Conservation (phyloP, 2,329 filamentous ascomycete genomes). For the Exophiala viscosa region DNA sequence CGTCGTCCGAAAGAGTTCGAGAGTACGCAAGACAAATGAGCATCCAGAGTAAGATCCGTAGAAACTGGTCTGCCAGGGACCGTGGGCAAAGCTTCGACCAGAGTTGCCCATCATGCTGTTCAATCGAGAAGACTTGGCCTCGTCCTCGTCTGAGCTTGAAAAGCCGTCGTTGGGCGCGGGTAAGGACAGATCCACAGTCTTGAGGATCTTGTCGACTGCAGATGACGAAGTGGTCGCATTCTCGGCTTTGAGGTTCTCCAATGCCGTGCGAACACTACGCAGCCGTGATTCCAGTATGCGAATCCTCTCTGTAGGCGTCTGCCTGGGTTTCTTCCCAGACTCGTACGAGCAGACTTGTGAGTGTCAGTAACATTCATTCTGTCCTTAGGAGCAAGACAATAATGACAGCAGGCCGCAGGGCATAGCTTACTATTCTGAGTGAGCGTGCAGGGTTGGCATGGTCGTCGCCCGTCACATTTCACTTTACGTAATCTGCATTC, state of each 20-base stretch:
- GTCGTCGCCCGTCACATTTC: conserved; percentile 24
- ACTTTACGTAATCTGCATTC: conserved; percentile 25
- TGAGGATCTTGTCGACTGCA: conserved; percentile 17
- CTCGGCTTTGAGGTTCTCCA: conserved; percentile 14
- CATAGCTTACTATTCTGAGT: conserved; percentile 13
- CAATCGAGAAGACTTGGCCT: conserved; percentile 5
- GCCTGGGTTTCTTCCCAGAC: conserved; percentile 15
- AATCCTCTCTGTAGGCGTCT: conserved; percentile 24
- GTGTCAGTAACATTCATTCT: background rate
- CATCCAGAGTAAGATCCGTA: conserved; percentile 19
- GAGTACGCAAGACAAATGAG: conserved; percentile 19
- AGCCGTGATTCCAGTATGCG: conserved; percentile 22
- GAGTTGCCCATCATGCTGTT: conserved; percentile 18
- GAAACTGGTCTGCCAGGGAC: conserved; percentile 17
- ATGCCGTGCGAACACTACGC: conserved; percentile 13
- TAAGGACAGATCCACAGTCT: conserved; percentile 13
- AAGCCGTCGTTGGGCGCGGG: conserved; percentile 6
- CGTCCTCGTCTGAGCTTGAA: conserved; percentile 11
- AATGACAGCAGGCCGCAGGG: background rate
- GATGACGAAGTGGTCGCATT: background rate
- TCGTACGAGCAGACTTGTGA: conserved; percentile 22
- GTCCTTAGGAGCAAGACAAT: background rate
- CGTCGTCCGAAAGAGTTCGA: conserved; percentile 19
- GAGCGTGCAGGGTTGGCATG: conserved; percentile 18
- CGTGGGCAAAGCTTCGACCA: conserved; percentile 7